Evolutionary conservation across 2,329 filamentous ascomycete genomes (phyloP), one percentile per base, ranked within the genome.

Genomic region (Penicillium sp.): DNA sequence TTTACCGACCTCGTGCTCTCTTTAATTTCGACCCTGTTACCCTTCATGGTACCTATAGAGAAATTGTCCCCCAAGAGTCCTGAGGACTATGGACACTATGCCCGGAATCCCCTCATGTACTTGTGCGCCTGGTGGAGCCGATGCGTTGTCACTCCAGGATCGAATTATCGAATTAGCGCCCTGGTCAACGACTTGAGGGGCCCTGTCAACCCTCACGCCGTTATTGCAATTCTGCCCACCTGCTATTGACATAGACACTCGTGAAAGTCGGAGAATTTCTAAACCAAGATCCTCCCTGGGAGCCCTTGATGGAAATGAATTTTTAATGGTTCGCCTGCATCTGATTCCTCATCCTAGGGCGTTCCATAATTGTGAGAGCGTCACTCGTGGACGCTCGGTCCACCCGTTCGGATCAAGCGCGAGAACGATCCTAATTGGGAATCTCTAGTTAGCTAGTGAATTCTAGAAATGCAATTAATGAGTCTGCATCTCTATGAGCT

Each of bases 241-340:
- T 52, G 42, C 31, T 50, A 49, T 46, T 39, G 38, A 24, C 24
- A 26, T 5, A 26, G 24, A 26, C n/a, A n/a, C 48, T 59, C 54
- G 54, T 60, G 54, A 49, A 34, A 34, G 24, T 53, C 60, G 60
- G 60, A 63, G 55, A 59, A 51, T 62, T 60, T 34, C 16, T 21
- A 21, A 4, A 33, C 39, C 60, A 63, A 54, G 59, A 61, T 52
- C 45, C 59, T 62, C 55, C 49, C 53, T 56, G 47, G 39, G 49
- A 47, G 45, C 42, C 18, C 18, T n/a, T 53, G 49, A 60, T 61
- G 47, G 56, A 6, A 45, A 59, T 59, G 38, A 28, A 33, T 36
- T 29, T 42, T 38, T 49, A 57, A 59, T 54, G 31, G 24, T 26
- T 49, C 29, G 26, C 23, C 43, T 47, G 51, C 50, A 59, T 46